Evolutionary conservation across 805 yeast genomes (phyloP).

Genomic region (Candida stauntonica): DNA sequence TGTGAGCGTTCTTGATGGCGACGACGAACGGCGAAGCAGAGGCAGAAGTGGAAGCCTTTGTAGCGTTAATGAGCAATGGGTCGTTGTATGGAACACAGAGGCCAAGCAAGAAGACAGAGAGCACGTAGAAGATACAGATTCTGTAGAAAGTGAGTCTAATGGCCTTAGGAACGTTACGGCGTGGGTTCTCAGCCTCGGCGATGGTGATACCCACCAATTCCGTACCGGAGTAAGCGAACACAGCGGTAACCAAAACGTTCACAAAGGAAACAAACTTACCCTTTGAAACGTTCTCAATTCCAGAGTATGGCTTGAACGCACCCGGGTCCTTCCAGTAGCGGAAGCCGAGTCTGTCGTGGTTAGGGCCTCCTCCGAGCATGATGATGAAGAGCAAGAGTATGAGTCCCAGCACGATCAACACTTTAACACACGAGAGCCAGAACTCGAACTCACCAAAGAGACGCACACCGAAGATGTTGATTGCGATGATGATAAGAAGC

Average conservation of each 20-base stretch:
- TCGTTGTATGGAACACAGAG: conserved; percentile 62
- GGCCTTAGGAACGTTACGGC: conserved; percentile 68
- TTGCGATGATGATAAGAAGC: conserved; percentile 35
- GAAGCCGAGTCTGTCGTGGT: conserved; percentile 68
- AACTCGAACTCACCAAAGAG: conserved; percentile 58
- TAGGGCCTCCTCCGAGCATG: conserved; percentile 77
- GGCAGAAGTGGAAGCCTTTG: conserved; percentile 48
- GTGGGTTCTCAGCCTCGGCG: conserved; percentile 68
- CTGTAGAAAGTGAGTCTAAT: conserved; percentile 66
- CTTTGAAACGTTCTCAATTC: conserved; percentile 37
- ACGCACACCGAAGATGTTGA: conserved; percentile 50
- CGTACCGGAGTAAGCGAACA: conserved; percentile 68
- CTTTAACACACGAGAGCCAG: conserved; percentile 42
- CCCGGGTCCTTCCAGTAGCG: conserved; percentile 70
- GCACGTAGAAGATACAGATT: conserved; percentile 57
- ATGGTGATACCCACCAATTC: conserved; percentile 70
- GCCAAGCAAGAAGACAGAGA: conserved; percentile 60
- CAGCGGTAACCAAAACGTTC: conserved; percentile 59
- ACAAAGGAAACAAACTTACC: conserved; percentile 62
- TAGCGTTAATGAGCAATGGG: conserved; percentile 42
- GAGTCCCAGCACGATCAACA: conserved; percentile 40
- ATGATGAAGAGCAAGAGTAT: conserved; percentile 51
- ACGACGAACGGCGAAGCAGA: conserved; percentile 83
- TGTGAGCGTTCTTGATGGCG: conserved; percentile 66
- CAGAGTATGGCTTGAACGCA: conserved; percentile 46